phyloP scores from a whole-genome alignment of 2,329 filamentous ascomycete genomes.

The Fusarium praegraminearum region DNA sequence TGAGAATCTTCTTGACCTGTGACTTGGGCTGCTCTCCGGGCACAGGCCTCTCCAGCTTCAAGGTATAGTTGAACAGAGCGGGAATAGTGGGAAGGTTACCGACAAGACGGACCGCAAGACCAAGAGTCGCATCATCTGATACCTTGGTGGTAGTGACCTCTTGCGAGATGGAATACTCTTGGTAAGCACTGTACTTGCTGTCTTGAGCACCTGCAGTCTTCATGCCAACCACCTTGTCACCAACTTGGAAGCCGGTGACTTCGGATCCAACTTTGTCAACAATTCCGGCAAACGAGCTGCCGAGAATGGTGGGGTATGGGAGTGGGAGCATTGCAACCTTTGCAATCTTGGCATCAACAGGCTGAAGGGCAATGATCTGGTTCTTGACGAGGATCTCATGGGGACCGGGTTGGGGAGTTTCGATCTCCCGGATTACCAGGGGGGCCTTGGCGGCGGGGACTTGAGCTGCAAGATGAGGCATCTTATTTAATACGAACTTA shows the following conservation, averaged over 20 bases:
- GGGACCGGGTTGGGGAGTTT: constrained; percentile 35
- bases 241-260: constrained; percentile 26
- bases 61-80: constrained; percentile 31
- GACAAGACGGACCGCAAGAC: constrained; percentile 33
- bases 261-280: constrained; percentile 20
- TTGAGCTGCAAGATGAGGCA: constrained; percentile 36
- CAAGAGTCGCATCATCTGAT: constrained; percentile 4
- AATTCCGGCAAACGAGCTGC: constrained; percentile 33
- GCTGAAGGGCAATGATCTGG: constrained; percentile 35
- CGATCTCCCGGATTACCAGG: constrained; percentile 24
- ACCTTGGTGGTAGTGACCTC: constrained; percentile 29
- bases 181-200: constrained; percentile 36
- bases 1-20: constrained; percentile 24
- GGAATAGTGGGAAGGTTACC: constrained; percentile 36
- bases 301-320: constrained; percentile 30
- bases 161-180: constrained; percentile 23
- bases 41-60: constrained; percentile 28
- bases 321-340: constrained; percentile 38
- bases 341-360: constrained; percentile 39
- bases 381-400: constrained; percentile 39
- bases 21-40: not conserved
- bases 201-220: constrained; percentile 35
- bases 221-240: constrained; percentile 33
- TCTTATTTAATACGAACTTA: not conserved
- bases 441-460: constrained; percentile 32